These are phyloP conservation scores for Fusarium lyarnte DNA, from an alignment of 2,329 filamentous ascomycete species.

Conservation along the genomic window DNA sequence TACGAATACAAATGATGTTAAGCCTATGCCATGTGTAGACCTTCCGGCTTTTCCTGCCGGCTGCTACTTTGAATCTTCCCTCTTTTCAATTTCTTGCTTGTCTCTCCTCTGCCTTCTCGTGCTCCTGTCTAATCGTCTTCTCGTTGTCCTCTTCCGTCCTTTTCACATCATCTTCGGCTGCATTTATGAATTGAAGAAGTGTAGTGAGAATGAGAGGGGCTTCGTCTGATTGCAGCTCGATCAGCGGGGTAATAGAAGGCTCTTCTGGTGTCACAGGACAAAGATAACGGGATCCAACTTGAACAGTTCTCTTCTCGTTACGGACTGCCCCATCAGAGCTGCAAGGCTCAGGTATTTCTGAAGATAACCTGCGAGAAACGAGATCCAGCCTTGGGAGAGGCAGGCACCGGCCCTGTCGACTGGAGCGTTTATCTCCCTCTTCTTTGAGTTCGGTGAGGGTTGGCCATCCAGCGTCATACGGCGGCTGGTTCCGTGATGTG, in stretches of 20 bases:
- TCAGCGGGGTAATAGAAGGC: not conserved
- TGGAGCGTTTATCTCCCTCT: slow-evolving; percentile 45
- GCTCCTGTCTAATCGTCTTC: not conserved
- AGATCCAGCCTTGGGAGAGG: slow-evolving; percentile 46
- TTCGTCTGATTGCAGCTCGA: slow-evolving; percentile 14
- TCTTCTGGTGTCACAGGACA: slow-evolving; percentile 22
- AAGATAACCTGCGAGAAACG: slow-evolving; percentile 11
- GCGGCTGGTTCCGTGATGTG: slow-evolving; percentile 20
- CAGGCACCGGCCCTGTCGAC: slow-evolving; percentile 42
- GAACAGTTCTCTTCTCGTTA: slow-evolving; percentile 43
- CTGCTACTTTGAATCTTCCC: slow-evolving; percentile 2
- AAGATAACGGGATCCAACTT: slow-evolving; percentile 34
- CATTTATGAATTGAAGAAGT: slow-evolving; percentile 19
- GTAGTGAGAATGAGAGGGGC: slow-evolving; percentile 5
- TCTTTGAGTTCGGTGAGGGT: slow-evolving; percentile 50
- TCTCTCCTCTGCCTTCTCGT: not conserved
- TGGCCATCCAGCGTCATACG: slow-evolving; percentile 46
- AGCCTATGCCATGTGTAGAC: not conserved
- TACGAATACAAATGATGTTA: not conserved
- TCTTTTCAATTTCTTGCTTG: slow-evolving; percentile 9
- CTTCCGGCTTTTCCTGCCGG: not conserved
- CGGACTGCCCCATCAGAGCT: slow-evolving; percentile 39
- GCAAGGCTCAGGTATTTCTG: slow-evolving; percentile 12
- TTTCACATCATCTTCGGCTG: not conserved
- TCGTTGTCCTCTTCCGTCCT: not conserved